phyloP scores from a whole-genome alignment of 169 alveolate species.

The Cryptosporidium sp. region DNA sequence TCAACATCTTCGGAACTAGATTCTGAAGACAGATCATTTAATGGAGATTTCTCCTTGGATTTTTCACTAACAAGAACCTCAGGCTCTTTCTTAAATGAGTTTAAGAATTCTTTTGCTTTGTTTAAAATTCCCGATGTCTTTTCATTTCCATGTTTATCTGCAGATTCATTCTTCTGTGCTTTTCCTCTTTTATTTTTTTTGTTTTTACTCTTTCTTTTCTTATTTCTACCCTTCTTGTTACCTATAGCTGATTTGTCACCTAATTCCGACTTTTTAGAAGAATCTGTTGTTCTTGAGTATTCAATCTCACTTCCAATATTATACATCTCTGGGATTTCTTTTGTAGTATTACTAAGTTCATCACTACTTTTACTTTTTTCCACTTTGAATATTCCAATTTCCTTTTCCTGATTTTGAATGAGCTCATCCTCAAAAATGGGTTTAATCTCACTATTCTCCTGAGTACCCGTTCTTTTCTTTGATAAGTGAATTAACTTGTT shows the following conservation, averaged over 20 bases:
- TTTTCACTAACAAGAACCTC: neutral
- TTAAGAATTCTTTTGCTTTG: conserved; percentile 2
- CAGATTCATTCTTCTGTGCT: neutral
- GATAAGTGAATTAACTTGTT: conserved; percentile 11
- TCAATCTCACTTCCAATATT: neutral
- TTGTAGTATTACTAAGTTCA: neutral
- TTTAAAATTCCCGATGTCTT: neutral
- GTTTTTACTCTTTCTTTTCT: neutral
- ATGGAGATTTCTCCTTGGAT: neutral
- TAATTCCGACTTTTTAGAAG: neutral
- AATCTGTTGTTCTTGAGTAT: neutral
- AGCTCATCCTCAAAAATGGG: conserved; percentile 47
- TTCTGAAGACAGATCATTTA: neutral
- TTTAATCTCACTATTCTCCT: neutral
- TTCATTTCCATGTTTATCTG: neutral
- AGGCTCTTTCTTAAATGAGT: neutral
- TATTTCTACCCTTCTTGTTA: neutral
- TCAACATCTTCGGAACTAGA: neutral
- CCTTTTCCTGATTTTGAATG: neutral
- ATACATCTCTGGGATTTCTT: neutral
- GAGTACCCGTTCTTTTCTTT: neutral
- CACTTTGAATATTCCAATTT: conserved; percentile 27
- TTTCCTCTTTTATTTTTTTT: neutral
- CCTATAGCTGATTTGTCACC: neutral
- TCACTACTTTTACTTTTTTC: neutral